Evolutionary conservation across 495 filamentous ascomycete species (phyloP), one percentile per base, ranked within the genome.

Genomic region (Penicillium odoratum): DNA sequence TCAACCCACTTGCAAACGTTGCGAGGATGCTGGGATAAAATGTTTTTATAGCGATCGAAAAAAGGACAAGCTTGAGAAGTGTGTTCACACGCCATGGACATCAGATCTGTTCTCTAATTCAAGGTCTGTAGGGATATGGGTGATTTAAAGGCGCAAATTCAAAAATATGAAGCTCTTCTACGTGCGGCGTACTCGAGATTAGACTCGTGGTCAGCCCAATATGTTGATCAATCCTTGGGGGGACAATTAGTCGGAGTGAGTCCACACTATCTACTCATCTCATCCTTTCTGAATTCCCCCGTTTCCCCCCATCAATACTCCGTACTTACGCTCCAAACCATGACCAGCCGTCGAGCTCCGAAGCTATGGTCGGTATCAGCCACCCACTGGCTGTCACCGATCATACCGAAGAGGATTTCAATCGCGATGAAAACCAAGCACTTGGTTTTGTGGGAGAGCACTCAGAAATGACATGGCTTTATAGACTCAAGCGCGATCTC

Each of bases 361-460:
- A 51, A 36, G 49, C 64, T 34, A 74, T 72, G 6, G 16, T 74
- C 73, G 11, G 10, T 38, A 30, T 68, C 70, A 33, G 76, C 21
- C 45, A 79, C 36, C 82, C 81, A 2, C 75, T 75, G 8, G 79
- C 74, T 18, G 75, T 74, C 16, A 50, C 80, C 33, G 85, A 87
- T 59, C 74, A 77, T 33, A 78, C 83, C 49, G 70, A 81, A 40
- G 82, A 87, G 63, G 86, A 88, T 53, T 78, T 80, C 44, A 83
- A 83, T 59, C 76, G 75, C 18, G 81, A 75, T 59, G 77, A 81
- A 50, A 73, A 73, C 40, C 74, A 76, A 43, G 72, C 77, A 0
- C 83, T 78, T 48, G 86, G 86, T 0, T 87, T 83, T 64, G 71
- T 87, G 45, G 86, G 86, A 30, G 85, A 84, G 57, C 83, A 81